Percentiles rank a stretch among this genome's conserved stretches.
phyloP scores from a whole-genome alignment of 176 grass and related monocot genomes.

The Phoenix roebelenii region DNA sequence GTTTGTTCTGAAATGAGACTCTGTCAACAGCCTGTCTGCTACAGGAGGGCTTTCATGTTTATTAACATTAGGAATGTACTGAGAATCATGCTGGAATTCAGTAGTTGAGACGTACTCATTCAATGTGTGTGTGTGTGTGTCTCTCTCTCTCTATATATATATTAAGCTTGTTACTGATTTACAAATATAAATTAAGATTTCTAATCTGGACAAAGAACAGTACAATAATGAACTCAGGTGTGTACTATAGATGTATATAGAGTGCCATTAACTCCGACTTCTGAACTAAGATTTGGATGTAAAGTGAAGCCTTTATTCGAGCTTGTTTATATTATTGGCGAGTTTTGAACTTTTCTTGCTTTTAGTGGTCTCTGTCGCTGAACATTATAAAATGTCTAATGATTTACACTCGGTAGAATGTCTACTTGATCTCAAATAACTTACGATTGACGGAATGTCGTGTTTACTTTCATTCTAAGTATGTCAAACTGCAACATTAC shows the following conservation, averaged over 20 bases:
- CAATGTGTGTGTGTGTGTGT: background rate
- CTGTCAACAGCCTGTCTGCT: background rate
- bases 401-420: background rate
- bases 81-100: slow-evolving; percentile 3
- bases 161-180: slow-evolving; percentile 4
- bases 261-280: background rate
- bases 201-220: background rate
- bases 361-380: slow-evolving; percentile 1
- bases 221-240: too few relatives aligned
- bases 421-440: background rate
- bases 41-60: background rate
- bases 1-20: background rate
- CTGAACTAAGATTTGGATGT: slow-evolving; percentile 4
- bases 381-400: background rate
- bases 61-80: slow-evolving; percentile 4
- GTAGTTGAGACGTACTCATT: background rate
- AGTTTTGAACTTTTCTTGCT: background rate
- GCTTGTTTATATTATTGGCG: background rate
- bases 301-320: background rate
- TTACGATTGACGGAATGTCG: background rate
- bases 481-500: too few relatives aligned
- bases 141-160: background rate
- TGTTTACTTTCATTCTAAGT: background rate
- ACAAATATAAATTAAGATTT: background rate
- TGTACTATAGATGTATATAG: background rate